Evolutionary conservation across 2,329 filamentous ascomycete species (phyloP).

Genomic region (Fusarium liriodendri): DNA sequence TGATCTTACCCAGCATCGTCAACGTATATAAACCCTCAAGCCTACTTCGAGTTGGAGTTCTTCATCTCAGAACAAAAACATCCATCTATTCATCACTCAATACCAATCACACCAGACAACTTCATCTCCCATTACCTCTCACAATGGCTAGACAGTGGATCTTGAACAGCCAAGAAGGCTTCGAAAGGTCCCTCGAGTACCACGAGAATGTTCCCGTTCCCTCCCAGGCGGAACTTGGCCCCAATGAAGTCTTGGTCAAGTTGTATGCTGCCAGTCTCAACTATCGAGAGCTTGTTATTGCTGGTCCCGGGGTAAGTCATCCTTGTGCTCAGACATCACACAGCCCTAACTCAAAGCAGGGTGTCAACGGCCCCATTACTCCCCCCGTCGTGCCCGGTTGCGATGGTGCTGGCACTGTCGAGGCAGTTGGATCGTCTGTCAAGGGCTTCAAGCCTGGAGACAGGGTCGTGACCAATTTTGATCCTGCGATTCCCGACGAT

Average conservation of each 20-base stretch:
- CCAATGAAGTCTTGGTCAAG: slow-evolving; percentile 71
- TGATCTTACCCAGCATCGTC: background rate
- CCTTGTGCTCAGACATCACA: background rate
- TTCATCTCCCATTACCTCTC: too few species aligned
- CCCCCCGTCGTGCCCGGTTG: slow-evolving; percentile 48
- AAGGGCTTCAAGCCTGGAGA: slow-evolving; percentile 60
- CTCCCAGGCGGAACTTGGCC: slow-evolving; percentile 54
- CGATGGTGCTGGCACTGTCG: slow-evolving; percentile 57
- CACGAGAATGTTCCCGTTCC: slow-evolving; percentile 38
- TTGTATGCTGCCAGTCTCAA: slow-evolving; percentile 61
- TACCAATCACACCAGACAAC: background rate
- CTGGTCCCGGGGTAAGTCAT: slow-evolving; percentile 44
- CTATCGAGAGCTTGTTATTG: slow-evolving; percentile 60
- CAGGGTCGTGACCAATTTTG: slow-evolving; percentile 62
- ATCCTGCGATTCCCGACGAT: slow-evolving; percentile 40
- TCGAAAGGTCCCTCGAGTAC: slow-evolving; percentile 49
- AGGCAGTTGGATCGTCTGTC: slow-evolving; percentile 65
- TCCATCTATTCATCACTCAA: background rate
- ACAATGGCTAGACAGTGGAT: slow-evolving; percentile 46
- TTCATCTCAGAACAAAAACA: background rate
- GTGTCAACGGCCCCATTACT: slow-evolving; percentile 38
- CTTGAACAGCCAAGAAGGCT: slow-evolving; percentile 46
- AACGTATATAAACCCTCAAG: background rate
- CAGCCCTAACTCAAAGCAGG: slow-evolving; percentile 17
- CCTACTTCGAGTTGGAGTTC: background rate